Conservation (phyloP, 805 yeast genomes). For the Wickerhamiella parazyma region DNA sequence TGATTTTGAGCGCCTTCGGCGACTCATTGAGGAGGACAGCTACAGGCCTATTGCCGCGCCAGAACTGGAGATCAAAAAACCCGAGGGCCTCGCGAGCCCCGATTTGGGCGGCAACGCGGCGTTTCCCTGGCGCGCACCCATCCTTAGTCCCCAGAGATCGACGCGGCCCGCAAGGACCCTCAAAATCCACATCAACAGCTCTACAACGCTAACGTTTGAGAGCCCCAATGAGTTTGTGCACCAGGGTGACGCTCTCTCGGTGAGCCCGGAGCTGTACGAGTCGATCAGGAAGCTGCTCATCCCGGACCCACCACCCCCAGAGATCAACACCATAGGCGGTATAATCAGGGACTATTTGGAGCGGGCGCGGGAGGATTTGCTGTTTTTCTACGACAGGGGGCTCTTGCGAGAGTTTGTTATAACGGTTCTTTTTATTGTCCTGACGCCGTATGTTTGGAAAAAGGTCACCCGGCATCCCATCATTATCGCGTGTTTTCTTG, state of each 20-base stretch:
- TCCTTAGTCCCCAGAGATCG: constrained; percentile 2
- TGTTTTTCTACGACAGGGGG: neutral
- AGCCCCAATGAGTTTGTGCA: constrained; percentile 1
- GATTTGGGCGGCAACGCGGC: constrained; percentile 1
- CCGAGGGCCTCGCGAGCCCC: constrained; percentile 2
- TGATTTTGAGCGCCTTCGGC: constrained; percentile 7
- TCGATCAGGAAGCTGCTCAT: neutral
- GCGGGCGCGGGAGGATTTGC: neutral
- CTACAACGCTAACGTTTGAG: neutral
- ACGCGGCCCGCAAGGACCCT: neutral
- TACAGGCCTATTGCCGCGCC: constrained; percentile 2
- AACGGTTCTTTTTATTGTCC: neutral
- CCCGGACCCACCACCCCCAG: neutral
- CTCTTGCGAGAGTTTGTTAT: neutral
- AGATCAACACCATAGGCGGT: too few species aligned
- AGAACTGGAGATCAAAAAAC: neutral
- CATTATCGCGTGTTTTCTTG: neutral
- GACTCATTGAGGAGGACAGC: constrained; percentile 7
- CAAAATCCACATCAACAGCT: neutral
- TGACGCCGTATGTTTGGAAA: neutral
- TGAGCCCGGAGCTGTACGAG: constrained; percentile 2
- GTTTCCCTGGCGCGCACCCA: constrained; percentile 5
- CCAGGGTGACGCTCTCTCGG: neutral
- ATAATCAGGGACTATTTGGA: neutral
- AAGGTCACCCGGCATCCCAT: neutral